These are phyloP conservation scores for Aspergillus sp. DNA, from an alignment of 2,329 filamentous ascomycete species.

Conservation along the genomic window DNA sequence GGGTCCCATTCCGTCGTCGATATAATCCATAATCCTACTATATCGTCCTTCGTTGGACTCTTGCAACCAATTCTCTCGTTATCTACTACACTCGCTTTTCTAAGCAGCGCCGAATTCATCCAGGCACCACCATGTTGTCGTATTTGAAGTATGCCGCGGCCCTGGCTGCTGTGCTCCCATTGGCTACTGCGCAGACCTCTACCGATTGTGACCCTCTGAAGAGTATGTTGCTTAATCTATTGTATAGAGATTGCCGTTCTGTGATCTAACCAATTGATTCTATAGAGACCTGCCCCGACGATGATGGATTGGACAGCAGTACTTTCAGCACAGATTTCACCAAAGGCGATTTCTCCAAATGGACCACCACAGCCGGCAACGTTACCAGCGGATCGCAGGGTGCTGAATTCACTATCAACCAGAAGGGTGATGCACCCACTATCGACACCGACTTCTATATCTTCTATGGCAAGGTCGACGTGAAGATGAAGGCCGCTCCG, in stretches of 20 bases:
- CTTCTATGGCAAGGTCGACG: slow-evolving; percentile 90
- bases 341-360: slow-evolving; percentile 53
- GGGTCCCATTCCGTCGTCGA: not conserved
- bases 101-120: not conserved
- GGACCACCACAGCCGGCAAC: slow-evolving; percentile 62
- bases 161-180: slow-evolving; percentile 25
- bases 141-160: slow-evolving; percentile 27
- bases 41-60: not conserved
- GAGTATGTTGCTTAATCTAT: slow-evolving; percentile 10
- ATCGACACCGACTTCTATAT: slow-evolving; percentile 90
- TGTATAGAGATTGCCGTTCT: not conserved
- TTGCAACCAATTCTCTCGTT: not conserved
- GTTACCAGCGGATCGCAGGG: slow-evolving; percentile 67
- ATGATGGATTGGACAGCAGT: slow-evolving; percentile 60
- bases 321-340: slow-evolving; percentile 35
- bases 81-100: not conserved
- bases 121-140: slow-evolving; percentile 20
- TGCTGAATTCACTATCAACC: slow-evolving; percentile 71
- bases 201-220: slow-evolving; percentile 67
- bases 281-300: slow-evolving; percentile 55
- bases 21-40: no score
- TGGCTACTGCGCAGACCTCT: slow-evolving; percentile 61
- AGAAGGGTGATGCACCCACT: slow-evolving; percentile 78
- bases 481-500: slow-evolving; percentile 78
- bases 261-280: slow-evolving; percentile 4